Evolutionary conservation across 345 rosid genomes (phyloP), one percentile per base, ranked within the genome.

Genomic region (Conringia planisiliqua): DNA sequence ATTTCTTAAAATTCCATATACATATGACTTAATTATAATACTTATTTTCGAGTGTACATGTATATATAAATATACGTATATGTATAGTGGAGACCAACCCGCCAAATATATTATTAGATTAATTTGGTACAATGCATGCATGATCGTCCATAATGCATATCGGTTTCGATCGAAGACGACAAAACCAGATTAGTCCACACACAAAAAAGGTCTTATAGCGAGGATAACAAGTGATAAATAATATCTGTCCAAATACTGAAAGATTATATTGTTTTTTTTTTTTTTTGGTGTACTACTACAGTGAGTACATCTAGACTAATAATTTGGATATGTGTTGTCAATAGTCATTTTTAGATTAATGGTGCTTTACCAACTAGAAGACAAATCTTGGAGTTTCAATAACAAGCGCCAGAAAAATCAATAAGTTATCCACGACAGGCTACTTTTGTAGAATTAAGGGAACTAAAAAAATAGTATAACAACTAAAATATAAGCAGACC

Each of bases 51-150:
- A 38, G 42, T 51, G 62, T 51, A 7, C 40, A n/a, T 62, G 10
- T 51, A 13, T 39, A 38, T n/a, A 62, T 72, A 39, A 18, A 54
- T 57, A 36, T 46, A 58, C 43, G 52, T 72, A 20, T 62, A 40
- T 61, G n/a, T 10, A 43, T 59, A 59, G 68, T 75, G 73, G 79
- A 68, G 27, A 69, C 58, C 71, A 55, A 70, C 66, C 56, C 65
- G 48, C 42, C 22, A 40, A 43, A 10, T 52, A 44, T 38, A 68
- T 10, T 1, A 60, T 4, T 60, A 30, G 51, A 32, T 54, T 68
- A 33, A 16, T 5, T 20, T 43, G 22, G 18, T 44, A 36, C 12
- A 62, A 33, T 76, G 75, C 65, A 70, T 70, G 75, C 75, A 76
- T 62, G 75, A 70, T 70, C 73, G 46, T 40, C 18, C 39, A 61